These are phyloP conservation scores for Corrigiola litoralis DNA, from an alignment of 179 eudicot genomes.

Conservation along the genomic window DNA sequence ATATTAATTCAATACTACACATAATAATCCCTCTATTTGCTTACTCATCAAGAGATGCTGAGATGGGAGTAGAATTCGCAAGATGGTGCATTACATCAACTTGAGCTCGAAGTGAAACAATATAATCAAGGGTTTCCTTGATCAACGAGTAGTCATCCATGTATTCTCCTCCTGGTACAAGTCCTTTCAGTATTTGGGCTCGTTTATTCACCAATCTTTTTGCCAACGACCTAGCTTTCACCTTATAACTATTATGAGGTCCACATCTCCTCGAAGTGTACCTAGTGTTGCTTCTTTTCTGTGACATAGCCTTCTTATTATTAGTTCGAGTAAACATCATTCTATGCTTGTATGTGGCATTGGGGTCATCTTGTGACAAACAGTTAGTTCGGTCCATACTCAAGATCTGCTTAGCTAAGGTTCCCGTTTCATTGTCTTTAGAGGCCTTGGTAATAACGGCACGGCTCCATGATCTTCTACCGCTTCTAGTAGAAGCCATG, in stretches of 20 bases:
- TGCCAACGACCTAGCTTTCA: conserved; percentile 36
- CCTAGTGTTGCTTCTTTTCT: conserved; percentile 15
- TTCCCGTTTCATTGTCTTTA: conserved; percentile 1
- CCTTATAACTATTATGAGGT: conserved; percentile 10
- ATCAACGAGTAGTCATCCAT: conserved; percentile 54
- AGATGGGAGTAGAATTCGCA: conserved; percentile 45
- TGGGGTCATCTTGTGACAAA: background rate
- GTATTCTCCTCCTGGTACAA: conserved; percentile 68
- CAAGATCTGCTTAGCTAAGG: conserved; percentile 22
- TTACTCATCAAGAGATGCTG: too few relatives aligned
- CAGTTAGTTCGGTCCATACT: background rate
- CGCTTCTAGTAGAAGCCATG: conserved; percentile 24
- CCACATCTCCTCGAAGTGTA: conserved; percentile 20
- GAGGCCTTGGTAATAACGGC: conserved; percentile 18
- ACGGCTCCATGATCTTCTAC: conserved; percentile 10
- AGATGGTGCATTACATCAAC: conserved; percentile 68
- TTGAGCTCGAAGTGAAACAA: conserved; percentile 54
- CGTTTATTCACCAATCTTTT: conserved; percentile 56
- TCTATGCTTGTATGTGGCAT: background rate
- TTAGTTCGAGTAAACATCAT: conserved; percentile 11
- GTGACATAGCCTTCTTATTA: conserved; percentile 25
- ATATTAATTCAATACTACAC: too few relatives aligned
- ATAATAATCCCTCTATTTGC: too few relatives aligned
- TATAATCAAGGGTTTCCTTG: conserved; percentile 72
- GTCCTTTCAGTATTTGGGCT: conserved; percentile 48